Conservation (phyloP, 306 rosid species). For the Myrica gale region DNA sequence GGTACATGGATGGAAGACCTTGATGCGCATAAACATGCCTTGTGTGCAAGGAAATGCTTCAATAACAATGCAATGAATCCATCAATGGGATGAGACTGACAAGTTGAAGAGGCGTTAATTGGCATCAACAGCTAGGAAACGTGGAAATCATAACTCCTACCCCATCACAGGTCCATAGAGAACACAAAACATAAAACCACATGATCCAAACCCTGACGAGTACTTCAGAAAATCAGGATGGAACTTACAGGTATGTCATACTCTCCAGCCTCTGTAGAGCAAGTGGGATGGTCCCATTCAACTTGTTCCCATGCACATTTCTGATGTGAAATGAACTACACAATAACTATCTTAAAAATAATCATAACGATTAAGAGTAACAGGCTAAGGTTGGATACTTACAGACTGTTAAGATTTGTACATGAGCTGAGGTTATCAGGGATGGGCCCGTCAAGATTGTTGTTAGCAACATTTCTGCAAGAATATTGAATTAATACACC, state of each 20-base stretch:
- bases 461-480: conserved; percentile 81
- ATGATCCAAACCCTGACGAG: not conserved
- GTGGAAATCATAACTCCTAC: not conserved
- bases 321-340: conserved; percentile 32
- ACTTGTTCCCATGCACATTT: conserved; percentile 80
- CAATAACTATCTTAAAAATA: conserved; percentile 2
- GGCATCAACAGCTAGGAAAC: not conserved
- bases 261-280: conserved; percentile 86
- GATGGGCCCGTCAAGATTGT: conserved; percentile 79
- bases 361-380: not conserved
- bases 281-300: conserved; percentile 74
- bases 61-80: not conserved
- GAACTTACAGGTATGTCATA: conserved; percentile 88
- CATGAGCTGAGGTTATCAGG: conserved; percentile 85
- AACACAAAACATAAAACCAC: not conserved
- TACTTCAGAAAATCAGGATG: not conserved
- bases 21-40: not conserved
- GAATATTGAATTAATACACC: not conserved
- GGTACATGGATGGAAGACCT: not conserved
- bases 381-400: conserved; percentile 35
- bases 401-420: conserved; percentile 93
- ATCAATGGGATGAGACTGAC: not conserved
- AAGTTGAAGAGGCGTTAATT: not conserved
- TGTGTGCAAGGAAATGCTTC: not conserved
- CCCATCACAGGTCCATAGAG: conserved; percentile 1